Evolutionary conservation across 371 early-diverging fungal genomes (phyloP).

Genomic region (Apophysomyces trapeziformis): DNA sequence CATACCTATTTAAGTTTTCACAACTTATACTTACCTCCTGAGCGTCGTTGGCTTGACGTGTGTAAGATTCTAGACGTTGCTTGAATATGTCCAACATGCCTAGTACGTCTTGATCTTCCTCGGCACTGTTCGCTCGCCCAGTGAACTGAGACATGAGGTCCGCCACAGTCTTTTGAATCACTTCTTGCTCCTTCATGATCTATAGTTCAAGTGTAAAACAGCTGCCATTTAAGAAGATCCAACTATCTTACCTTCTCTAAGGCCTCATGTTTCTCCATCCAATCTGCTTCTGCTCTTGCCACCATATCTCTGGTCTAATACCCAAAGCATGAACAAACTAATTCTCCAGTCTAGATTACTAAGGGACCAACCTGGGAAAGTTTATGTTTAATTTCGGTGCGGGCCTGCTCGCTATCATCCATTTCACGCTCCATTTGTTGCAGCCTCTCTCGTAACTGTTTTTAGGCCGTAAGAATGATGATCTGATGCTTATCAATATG

Average conservation of each 20-base stretch:
- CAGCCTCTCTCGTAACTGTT: conserved; percentile 24
- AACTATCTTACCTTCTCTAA: conserved; percentile 23
- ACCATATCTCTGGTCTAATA: conserved; percentile 54
- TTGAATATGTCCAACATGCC: conserved; percentile 10
- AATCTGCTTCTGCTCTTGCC: conserved; percentile 53
- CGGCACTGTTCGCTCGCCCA: neutral
- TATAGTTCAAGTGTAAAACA: neutral
- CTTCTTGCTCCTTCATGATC: conserved; percentile 14
- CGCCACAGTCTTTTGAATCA: conserved; percentile 11
- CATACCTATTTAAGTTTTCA: neutral
- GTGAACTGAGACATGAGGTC: conserved; percentile 20
- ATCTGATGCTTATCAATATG: neutral
- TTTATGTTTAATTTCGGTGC: conserved; percentile 45
- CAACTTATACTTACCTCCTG: conserved; percentile 6
- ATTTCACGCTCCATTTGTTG: conserved; percentile 27
- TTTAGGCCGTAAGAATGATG: neutral
- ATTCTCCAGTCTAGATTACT: neutral
- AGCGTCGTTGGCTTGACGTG: neutral
- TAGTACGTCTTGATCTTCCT: neutral
- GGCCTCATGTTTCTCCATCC: conserved; percentile 46
- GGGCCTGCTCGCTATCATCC: conserved; percentile 41
- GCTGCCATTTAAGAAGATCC: no score
- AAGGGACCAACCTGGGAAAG: conserved; percentile 38
- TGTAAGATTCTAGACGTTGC: conserved; percentile 7
- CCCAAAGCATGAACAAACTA: no score